These are phyloP conservation scores for Paratinospora sagittata DNA, from an alignment of 164 flowering plant genomes.

Conservation along the genomic window DNA sequence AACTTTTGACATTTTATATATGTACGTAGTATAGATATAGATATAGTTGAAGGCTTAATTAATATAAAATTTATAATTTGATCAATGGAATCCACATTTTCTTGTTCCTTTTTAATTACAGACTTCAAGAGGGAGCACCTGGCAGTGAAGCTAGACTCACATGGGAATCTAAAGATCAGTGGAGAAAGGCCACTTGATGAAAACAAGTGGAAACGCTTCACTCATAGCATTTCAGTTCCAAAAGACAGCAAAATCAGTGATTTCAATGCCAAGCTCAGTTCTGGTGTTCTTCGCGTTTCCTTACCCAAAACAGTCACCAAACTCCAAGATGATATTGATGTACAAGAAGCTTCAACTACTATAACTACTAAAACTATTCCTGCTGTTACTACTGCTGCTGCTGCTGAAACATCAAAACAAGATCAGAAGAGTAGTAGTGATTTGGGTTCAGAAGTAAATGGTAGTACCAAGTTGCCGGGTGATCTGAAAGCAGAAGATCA, in stretches of 20 bases:
- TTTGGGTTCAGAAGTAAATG: neutral
- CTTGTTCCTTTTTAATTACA: too few relatives aligned
- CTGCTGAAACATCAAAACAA: too few relatives aligned
- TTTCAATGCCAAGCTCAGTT: constrained; percentile 32
- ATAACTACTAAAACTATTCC: neutral
- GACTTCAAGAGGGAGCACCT: constrained; percentile 20
- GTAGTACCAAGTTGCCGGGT: neutral
- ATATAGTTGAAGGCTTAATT: too few relatives aligned
- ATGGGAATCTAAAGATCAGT: constrained; percentile 22
- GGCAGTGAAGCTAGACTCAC: constrained; percentile 12
- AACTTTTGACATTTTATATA: neutral
- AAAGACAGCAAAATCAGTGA: constrained; percentile 19
- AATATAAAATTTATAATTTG: too few relatives aligned
- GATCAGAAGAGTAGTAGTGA: neutral
- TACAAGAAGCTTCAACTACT: constrained; percentile 2
- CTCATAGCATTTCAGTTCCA: constrained; percentile 28
- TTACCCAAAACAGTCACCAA: constrained; percentile 28
- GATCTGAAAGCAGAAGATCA: too few relatives aligned
- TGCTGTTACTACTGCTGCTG: too few relatives aligned
- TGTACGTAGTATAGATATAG: too few relatives aligned
- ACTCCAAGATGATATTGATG: too few relatives aligned
- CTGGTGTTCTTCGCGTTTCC: constrained; percentile 28
- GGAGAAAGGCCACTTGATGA: constrained; percentile 35
- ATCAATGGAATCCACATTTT: neutral
- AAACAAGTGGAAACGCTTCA: constrained; percentile 41